Evolutionary conservation across 2,329 filamentous ascomycete species (phyloP).

Genomic region (Talaromyces amestolkiae): DNA sequence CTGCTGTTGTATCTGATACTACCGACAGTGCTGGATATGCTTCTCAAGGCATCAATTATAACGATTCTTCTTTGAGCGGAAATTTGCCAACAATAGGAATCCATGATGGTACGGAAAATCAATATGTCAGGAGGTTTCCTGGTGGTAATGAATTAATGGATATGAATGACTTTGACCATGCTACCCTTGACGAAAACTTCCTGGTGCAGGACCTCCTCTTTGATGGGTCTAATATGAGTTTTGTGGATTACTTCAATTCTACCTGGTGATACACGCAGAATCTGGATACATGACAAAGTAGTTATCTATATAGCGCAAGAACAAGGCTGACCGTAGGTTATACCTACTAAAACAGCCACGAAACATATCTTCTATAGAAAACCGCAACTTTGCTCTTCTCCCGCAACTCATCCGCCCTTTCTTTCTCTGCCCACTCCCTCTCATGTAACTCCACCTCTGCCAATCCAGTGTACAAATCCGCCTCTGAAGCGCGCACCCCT

Average conservation of each 20-base stretch:
- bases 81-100: too few relatives aligned
- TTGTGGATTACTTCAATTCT: not conserved
- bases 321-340: not conserved
- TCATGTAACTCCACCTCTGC: conserved; percentile 10
- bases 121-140: too few relatives aligned
- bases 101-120: too few relatives aligned
- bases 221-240: not conserved
- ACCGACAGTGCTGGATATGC: too few relatives aligned
- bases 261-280: not conserved
- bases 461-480: conserved; percentile 51
- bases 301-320: not conserved
- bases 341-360: not conserved
- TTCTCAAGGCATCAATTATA: too few relatives aligned
- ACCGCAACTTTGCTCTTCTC: not conserved
- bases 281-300: not conserved
- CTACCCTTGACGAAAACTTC: not conserved
- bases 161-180: too few relatives aligned
- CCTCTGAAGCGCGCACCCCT: conserved; percentile 55
- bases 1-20: too few relatives aligned
- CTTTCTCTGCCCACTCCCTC: not conserved
- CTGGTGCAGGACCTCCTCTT: not conserved
- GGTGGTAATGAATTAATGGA: too few relatives aligned
- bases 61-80: too few relatives aligned
- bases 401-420: not conserved
- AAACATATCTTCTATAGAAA: conserved; percentile 8